These are phyloP conservation scores for Dactylellina haptotyla DNA, from an alignment of 2,329 filamentous ascomycete species.

Conservation along the genomic window DNA sequence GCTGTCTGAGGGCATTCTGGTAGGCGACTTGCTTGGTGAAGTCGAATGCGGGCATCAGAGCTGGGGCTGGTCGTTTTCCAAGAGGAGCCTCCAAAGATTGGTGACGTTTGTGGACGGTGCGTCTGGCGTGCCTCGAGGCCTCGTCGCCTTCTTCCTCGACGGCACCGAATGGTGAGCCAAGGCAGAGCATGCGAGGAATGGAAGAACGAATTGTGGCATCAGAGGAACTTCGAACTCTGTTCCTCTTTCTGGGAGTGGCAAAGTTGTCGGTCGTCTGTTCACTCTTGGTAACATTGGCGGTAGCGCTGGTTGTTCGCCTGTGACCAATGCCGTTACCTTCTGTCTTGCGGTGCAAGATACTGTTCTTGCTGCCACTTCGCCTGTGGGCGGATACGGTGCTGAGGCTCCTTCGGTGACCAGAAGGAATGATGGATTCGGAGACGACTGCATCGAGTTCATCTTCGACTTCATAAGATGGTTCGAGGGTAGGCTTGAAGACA, in stretches of 20 bases:
- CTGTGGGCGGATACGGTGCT: conserved; percentile 43
- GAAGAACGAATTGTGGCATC: conserved; percentile 51
- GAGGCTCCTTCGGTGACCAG: conserved; percentile 36
- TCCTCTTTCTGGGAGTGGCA: conserved; percentile 44
- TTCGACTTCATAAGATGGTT: conserved; percentile 46
- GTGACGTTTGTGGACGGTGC: conserved; percentile 48
- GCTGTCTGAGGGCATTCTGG: conserved; percentile 43
- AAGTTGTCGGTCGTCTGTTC: conserved; percentile 39
- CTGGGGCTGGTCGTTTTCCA: conserved; percentile 24
- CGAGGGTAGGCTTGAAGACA: conserved; percentile 49
- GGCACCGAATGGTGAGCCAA: conserved; percentile 48
- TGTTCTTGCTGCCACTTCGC: conserved; percentile 46
- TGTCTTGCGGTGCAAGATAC: conserved; percentile 50
- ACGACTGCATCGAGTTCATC: conserved; percentile 39
- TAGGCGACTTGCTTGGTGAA: conserved; percentile 53
- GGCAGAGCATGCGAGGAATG: conserved; percentile 51
- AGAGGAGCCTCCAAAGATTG: conserved; percentile 42
- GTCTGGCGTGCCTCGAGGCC: conserved; percentile 36
- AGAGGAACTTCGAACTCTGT: conserved; percentile 43
- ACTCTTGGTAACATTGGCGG: conserved; percentile 21
- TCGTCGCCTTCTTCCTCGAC: conserved; percentile 50
- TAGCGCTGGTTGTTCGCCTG: conserved; percentile 43
- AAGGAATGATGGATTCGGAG: conserved; percentile 20
- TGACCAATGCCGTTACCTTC: conserved; percentile 48
- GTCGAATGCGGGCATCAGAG: conserved; percentile 48